These are phyloP conservation scores for Ceratobasidium papillatum DNA, from an alignment of 1,284 basidiomycete species.

Conservation along the genomic window DNA sequence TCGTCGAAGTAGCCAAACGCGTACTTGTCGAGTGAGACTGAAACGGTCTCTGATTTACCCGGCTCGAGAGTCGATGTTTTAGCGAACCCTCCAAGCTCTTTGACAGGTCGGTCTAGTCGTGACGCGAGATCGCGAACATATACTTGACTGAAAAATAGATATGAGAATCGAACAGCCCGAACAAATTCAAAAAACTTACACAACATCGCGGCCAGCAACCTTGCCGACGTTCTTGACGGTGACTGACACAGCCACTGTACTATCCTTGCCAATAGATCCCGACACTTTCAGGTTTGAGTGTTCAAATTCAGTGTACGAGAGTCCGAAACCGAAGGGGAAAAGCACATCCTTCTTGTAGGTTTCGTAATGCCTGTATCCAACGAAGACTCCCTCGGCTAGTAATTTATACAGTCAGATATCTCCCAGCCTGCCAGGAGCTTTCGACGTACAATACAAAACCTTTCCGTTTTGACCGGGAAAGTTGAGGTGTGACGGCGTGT, in stretches of 20 bases:
- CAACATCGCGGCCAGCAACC: slow-evolving; percentile 50
- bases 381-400: slow-evolving; percentile 45
- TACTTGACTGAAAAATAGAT: slow-evolving; percentile 46
- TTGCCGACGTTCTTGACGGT: slow-evolving; percentile 53
- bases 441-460: slow-evolving; percentile 35
- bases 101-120: slow-evolving; percentile 49
- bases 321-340: slow-evolving; percentile 46
- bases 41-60: slow-evolving; percentile 48
- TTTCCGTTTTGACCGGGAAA: slow-evolving; percentile 43
- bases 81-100: slow-evolving; percentile 50
- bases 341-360: slow-evolving; percentile 44
- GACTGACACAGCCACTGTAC: slow-evolving; percentile 47
- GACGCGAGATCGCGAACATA: slow-evolving; percentile 50
- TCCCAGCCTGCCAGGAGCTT: neutral
- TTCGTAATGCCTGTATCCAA: slow-evolving; percentile 46
- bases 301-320: slow-evolving; percentile 43
- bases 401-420: neutral
- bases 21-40: slow-evolving; percentile 52
- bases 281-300: slow-evolving; percentile 41
- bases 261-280: slow-evolving; percentile 15
- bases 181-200: slow-evolving; percentile 24
- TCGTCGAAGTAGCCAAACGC: slow-evolving; percentile 55
- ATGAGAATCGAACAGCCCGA: neutral
- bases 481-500: slow-evolving; percentile 44
- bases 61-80: slow-evolving; percentile 50